Evolutionary conservation across 495 filamentous ascomycete species (phyloP), one percentile per base, ranked within the genome.

Genomic region (Tuber umbilicatum): DNA sequence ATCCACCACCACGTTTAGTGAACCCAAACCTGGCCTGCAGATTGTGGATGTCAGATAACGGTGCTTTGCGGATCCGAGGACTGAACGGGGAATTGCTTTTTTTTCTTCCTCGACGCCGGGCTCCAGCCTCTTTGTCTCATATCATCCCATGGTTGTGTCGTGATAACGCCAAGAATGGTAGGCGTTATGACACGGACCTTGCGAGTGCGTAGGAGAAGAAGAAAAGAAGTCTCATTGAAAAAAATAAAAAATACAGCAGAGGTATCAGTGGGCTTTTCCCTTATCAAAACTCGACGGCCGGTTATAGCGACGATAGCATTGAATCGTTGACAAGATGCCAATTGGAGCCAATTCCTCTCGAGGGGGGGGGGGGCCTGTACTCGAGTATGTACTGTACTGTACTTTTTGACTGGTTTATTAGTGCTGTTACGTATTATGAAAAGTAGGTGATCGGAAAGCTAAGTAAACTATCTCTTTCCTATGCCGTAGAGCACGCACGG

Each of bases 141-240:
- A 64, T 64, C 55, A 64, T 64, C 55, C 55, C 55, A 35, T 64
- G 55, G 55, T 64, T 64, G 55, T 64, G 55, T 35, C n/a, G 55
- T 19, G 27, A 35, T 64, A 64, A 35, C 55, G 55, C 55, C 27
- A 35, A 35, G 50, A 55, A 27, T 27, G 27, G 6, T 9, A 27
- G 12, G 27, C 4, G 55, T 5, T 27, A 64, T 27, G 27, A 27
- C 27, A 64, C 27, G 27, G 14, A 35, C 55, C 17, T 2, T 16
- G n/a, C 10, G 7, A 31, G 12, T 60, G 50, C 12, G 9, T 27
- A 10, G 1, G 50, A 14, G 50, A 2, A n/a, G 12, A n/a, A 50
- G 23, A n/a, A n/a, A n/a, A 60, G 9, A 55, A 55, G 14, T 2
- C 12, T 14, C 12, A 43, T 17, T 43, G 42, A 43, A 17, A 43